A percentile compares a stretch with the other conserved stretches of the same genome.
phyloP scores from a whole-genome alignment of 768 basidiomycete genomes.

The Tricholoma saponaceum region DNA sequence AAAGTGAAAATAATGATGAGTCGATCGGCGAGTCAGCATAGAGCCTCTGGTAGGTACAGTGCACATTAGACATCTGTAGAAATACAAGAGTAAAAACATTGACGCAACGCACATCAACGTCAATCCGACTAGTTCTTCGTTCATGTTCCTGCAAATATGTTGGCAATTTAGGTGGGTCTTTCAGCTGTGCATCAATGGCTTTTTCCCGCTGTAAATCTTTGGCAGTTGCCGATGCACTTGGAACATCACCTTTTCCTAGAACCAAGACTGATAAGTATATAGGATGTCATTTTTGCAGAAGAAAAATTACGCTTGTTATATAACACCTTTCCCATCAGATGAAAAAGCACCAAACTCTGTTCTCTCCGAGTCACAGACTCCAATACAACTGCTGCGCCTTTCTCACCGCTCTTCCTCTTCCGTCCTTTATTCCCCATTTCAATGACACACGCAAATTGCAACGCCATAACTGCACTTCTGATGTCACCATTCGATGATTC shows the following conservation, averaged over 20 bases:
- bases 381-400: conserved; percentile 37
- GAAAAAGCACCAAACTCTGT: conserved; percentile 84
- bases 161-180: conserved; percentile 56
- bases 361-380: conserved; percentile 81
- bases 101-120: conserved; percentile 56
- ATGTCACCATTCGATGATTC: conserved; percentile 88
- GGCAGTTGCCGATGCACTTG: conserved; percentile 46
- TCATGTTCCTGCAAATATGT: conserved; percentile 54
- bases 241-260: conserved; percentile 73
- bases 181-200: conserved; percentile 49
- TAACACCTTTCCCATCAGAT: conserved; percentile 87
- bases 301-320: conserved; percentile 87
- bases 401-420: conserved; percentile 30
- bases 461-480: conserved; percentile 86
- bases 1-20: conserved; percentile 81
- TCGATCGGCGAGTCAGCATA: conserved; percentile 89
- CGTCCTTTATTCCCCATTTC: conserved; percentile 27
- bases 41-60: conserved; percentile 43
- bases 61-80: neutral
- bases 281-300: neutral
- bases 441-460: conserved; percentile 77
- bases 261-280: conserved; percentile 3
- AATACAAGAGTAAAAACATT: neutral
- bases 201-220: conserved; percentile 64
- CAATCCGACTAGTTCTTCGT: conserved; percentile 67